These are phyloP conservation scores for Hymenoscyphus linearis DNA, from an alignment of 2,329 filamentous ascomycete species.

Conservation along the genomic window DNA sequence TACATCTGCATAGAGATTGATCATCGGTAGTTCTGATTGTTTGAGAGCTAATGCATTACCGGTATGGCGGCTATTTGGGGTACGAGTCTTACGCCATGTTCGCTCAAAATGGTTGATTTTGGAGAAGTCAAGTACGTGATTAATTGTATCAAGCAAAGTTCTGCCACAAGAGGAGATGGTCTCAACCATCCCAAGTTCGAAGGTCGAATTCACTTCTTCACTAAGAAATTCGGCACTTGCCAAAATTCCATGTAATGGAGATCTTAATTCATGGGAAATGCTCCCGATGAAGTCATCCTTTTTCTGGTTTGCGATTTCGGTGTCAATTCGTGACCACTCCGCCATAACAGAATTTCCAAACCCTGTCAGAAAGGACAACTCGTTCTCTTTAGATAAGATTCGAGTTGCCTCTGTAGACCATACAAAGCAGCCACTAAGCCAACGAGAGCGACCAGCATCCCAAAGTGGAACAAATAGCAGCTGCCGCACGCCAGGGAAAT, in stretches of 20 bases:
- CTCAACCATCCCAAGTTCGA: constrained; percentile 31
- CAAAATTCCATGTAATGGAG: constrained; percentile 52
- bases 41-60: constrained; percentile 14
- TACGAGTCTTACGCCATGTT: constrained; percentile 29
- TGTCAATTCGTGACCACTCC: constrained; percentile 49
- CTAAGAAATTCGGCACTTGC: constrained; percentile 46
- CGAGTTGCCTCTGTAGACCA: constrained; percentile 35
- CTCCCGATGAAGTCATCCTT: constrained; percentile 55
- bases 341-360: constrained; percentile 49
- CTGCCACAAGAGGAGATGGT: constrained; percentile 35
- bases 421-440: constrained; percentile 46
- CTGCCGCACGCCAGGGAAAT: constrained; percentile 43
- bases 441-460: constrained; percentile 42
- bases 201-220: constrained; percentile 34
- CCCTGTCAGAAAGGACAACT: constrained; percentile 36
- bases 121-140: constrained; percentile 39
- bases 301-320: constrained; percentile 44
- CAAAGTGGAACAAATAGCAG: constrained; percentile 46
- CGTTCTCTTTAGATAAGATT: constrained; percentile 33
- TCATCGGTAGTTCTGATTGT: constrained; percentile 32
- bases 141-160: constrained; percentile 37
- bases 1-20: constrained; percentile 31
- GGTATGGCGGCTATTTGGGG: constrained; percentile 4
- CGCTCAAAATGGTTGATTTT: constrained; percentile 34
- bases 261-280: constrained; percentile 53